Evolutionary conservation across 768 basidiomycete species (phyloP), one percentile per base, ranked within the genome.

Genomic region (Vararia minispora): DNA sequence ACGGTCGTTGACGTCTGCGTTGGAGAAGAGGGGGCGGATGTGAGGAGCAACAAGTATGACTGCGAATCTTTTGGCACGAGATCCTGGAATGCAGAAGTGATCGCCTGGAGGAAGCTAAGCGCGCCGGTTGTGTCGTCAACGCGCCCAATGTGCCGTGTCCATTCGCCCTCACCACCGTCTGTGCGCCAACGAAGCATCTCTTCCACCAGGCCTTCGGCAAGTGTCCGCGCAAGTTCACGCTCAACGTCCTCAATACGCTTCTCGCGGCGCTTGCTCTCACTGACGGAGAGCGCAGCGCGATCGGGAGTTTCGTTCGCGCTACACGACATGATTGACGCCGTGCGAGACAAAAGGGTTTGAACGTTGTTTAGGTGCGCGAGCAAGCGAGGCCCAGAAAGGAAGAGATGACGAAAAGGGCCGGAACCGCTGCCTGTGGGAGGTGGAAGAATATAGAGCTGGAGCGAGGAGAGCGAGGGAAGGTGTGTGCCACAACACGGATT

Each of bases 401-500:
- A 91, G 60, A 77, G 85, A 4, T 92, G 68, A 18, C 87, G 76
- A 17, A 74, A 75, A 40, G 79, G 77, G 0, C 74, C 70, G 2
- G 74, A 68, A 12, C 64, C 63, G 6, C 78, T 69, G 8, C 79
- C 71, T 27, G 79, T 64, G 20, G 82, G 62, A 1, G 74, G 68
- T 17, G 82, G 76, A 29, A 81, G 55, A 30, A 86, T 57, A 62
- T 85, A 79, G 36, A 86, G 60, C 49, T 84, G 75, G 22, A 84
- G 68, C 49, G 79, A 76, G 45, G 79, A 68, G 34, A 91, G 68
- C 37, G 75, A 76, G 5, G 88, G 83, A 37, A 81, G 68, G 56
- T 95, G 91, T 12, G 89, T 87, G 9, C 85, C 82, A 40, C 82
- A 84, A 57, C 87, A 87, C 76, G 81, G 81, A 54, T 79, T 85